Percentiles rank a stretch among this genome's conserved stretches.
phyloP scores from a whole-genome alignment of 805 yeast species.

The Sungouiella thailandica region DNA sequence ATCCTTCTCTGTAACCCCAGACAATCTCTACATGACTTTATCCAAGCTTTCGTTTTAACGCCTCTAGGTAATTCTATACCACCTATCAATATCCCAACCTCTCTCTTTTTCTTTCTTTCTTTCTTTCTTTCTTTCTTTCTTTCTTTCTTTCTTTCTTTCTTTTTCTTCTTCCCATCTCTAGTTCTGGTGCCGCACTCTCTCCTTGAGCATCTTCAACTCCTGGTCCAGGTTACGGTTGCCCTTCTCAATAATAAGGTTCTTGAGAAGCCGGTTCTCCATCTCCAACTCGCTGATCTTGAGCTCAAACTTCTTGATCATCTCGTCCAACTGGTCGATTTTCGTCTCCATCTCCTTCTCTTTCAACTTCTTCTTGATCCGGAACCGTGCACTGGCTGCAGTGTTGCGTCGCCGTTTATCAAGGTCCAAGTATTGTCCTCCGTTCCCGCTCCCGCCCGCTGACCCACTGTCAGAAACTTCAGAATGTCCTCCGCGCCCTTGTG shows the following conservation, averaged over 20 bases:
- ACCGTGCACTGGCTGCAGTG: constrained; percentile 63
- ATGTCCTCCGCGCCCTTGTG: constrained; percentile 2
- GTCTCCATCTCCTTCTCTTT: constrained; percentile 57
- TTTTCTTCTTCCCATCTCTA: no score
- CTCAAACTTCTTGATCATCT: constrained; percentile 42
- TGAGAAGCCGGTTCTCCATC: constrained; percentile 57
- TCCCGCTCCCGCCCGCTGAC: not conserved
- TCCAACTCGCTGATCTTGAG: constrained; percentile 48
- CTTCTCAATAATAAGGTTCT: constrained; percentile 49
- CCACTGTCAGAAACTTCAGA: no score
- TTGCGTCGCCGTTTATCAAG: constrained; percentile 52
- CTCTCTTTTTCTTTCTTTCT: no score
- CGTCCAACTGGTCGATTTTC: constrained; percentile 38
- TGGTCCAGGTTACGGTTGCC: constrained; percentile 42
- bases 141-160: no score
- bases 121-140: no score
- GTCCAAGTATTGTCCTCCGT: constrained; percentile 14
- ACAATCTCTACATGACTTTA: no score
- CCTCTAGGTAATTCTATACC: no score
- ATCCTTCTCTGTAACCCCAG: no score
- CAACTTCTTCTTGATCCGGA: constrained; percentile 56
- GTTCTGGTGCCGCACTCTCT: constrained; percentile 9
- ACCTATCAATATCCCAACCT: no score
- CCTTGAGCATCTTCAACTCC: constrained; percentile 32
- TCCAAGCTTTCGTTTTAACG: no score